A percentile compares a stretch with the other conserved stretches of the same genome.
phyloP scores from a whole-genome alignment of 805 yeast species.

The Ogataea kodamae region DNA sequence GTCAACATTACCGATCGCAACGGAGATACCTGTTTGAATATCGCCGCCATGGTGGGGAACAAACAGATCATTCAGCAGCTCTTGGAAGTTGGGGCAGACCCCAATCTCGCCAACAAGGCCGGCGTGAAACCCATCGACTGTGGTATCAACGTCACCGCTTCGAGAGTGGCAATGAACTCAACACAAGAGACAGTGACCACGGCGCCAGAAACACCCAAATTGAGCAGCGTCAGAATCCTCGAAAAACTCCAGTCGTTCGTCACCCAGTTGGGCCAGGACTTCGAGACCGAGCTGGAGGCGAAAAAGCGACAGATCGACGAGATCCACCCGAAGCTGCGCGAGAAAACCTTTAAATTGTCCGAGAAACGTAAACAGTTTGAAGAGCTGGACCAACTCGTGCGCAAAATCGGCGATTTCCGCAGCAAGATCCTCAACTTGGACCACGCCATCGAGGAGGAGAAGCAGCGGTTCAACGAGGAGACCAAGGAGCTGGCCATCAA shows the following conservation, averaged over 20 bases:
- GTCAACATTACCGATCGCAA: conserved; percentile 88
- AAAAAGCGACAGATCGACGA: conserved; percentile 51
- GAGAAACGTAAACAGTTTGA: conserved; percentile 49
- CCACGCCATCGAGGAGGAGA: conserved; percentile 63
- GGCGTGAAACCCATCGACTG: conserved; percentile 86
- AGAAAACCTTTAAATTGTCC: conserved; percentile 50
- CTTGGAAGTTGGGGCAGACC: conserved; percentile 85
- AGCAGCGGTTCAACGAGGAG: conserved; percentile 46
- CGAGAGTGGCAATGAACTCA: conserved; percentile 4
- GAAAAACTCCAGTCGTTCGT: conserved; percentile 51
- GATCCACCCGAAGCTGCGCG: conserved; percentile 54
- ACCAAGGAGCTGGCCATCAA: conserved; percentile 31
- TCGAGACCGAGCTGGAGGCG: conserved; percentile 50
- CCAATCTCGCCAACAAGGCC: conserved; percentile 71
- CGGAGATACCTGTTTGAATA: conserved; percentile 93
- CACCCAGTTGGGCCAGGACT: conserved; percentile 51
- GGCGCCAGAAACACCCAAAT: conserved; percentile 12
- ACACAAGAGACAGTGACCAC: conserved; percentile 1
- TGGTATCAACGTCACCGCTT: conserved; percentile 52
- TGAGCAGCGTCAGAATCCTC: conserved; percentile 39
- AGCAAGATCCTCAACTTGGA: conserved; percentile 56
- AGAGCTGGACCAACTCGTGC: conserved; percentile 44
- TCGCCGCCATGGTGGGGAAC: conserved; percentile 86
- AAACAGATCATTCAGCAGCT: conserved; percentile 75
- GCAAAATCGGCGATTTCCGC: conserved; percentile 45